Percentiles rank a stretch among this genome's conserved stretches.
Conservation (phyloP, 768 basidiomycete genomes). For the Strobilomyces dryophilus region DNA sequence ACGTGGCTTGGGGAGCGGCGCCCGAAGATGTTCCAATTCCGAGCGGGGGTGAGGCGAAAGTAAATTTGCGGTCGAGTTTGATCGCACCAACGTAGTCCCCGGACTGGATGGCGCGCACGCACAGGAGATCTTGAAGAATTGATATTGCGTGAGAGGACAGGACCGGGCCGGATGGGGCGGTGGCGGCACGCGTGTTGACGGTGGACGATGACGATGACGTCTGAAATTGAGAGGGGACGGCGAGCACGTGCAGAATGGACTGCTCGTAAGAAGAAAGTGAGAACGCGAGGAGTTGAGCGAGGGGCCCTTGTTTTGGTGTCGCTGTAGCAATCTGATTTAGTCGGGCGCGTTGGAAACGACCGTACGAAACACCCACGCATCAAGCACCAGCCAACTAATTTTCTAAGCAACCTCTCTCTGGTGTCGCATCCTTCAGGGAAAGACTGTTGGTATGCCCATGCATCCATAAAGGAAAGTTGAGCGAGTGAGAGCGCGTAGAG, state of each 20-base stretch:
- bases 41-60: slow-evolving; percentile 35
- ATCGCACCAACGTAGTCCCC: slow-evolving; percentile 72
- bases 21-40: slow-evolving; percentile 5
- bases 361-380: slow-evolving; percentile 48
- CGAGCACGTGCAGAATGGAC: slow-evolving; percentile 50
- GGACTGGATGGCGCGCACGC: slow-evolving; percentile 69
- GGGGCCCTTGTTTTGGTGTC: slow-evolving; percentile 50
- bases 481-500: slow-evolving; percentile 67
- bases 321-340: slow-evolving; percentile 36
- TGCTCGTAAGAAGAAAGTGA: slow-evolving; percentile 69
- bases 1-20: slow-evolving; percentile 25
- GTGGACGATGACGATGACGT: slow-evolving; percentile 30
- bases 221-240: slow-evolving; percentile 42
- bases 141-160: slow-evolving; percentile 49
- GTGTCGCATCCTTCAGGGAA: slow-evolving; percentile 58
- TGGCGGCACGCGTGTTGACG: background rate
- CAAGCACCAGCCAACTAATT: slow-evolving; percentile 64
- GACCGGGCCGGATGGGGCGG: background rate
- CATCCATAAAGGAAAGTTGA: slow-evolving; percentile 59
- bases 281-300: slow-evolving; percentile 60
- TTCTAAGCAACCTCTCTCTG: slow-evolving; percentile 51
- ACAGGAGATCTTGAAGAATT: slow-evolving; percentile 72
- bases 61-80: slow-evolving; percentile 66
- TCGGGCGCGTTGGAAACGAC: background rate
- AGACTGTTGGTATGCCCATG: slow-evolving; percentile 72